phyloP scores from a whole-genome alignment of 2,329 filamentous ascomycete species.

The Diaporthe citri region DNA sequence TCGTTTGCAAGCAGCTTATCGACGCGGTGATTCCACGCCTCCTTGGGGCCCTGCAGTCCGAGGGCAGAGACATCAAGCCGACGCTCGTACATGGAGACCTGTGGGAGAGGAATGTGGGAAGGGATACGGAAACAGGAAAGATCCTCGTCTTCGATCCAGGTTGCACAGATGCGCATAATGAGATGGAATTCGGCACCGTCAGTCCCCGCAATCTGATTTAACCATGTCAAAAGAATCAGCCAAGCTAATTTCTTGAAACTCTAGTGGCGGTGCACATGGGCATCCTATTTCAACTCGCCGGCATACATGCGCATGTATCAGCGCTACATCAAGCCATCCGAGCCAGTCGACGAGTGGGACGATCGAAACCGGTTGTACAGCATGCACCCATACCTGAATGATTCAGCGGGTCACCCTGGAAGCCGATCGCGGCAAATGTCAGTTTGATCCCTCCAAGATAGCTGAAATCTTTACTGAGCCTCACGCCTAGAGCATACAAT shows the following conservation, averaged over 20 bases:
- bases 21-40: constrained; percentile 23
- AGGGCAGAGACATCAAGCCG: constrained; percentile 12
- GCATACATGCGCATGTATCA: constrained; percentile 9
- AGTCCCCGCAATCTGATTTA: background rate
- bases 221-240: background rate
- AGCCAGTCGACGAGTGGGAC: constrained; percentile 24
- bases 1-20: background rate
- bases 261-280: constrained; percentile 21
- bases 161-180: constrained; percentile 13
- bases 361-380: constrained; percentile 17
- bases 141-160: constrained; percentile 22
- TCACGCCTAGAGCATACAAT: background rate
- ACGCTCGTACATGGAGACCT: background rate
- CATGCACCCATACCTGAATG: constrained; percentile 4
- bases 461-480: background rate
- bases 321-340: background rate
- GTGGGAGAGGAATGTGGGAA: constrained; percentile 18
- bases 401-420: constrained; percentile 17
- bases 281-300: constrained; percentile 29
- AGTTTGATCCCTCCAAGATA: background rate
- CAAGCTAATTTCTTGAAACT: background rate
- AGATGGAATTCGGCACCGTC: constrained; percentile 13
- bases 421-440: constrained; percentile 12
- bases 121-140: constrained; percentile 1
- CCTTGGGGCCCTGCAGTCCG: constrained; percentile 6